Base-by-base conservation (phyloP, 345 rosid species). In the Acer negundo region DNA sequence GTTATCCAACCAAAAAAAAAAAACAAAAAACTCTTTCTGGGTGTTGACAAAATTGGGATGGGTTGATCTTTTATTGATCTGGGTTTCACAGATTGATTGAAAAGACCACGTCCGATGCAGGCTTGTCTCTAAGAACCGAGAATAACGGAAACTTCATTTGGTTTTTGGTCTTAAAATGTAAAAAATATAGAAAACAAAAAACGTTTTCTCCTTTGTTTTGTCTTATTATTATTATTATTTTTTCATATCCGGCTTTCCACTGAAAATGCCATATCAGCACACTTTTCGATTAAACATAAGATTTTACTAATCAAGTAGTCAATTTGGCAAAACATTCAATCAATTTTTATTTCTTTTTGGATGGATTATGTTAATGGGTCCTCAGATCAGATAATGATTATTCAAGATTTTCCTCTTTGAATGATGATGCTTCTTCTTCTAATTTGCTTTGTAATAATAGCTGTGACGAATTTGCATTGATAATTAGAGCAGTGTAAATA, bases 181-280 rank as follows among this genome's bases (percentile, higher is more conserved):
- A 35, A 71, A 55, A 56, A 10, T 42, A 42, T 0, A 8, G 6
- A 42, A 42, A 42, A 42, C 1, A 6, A 22, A 46, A 28, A 19
- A 4, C 9, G 44, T 23, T 31, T 38, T 51, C 9, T 12, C 24
- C 47, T 49, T 65, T 28, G 5, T 15, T 53, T 7, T 22, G 40
- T 9, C 38, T 35, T 35, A 35, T 15, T 64, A 12, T 62, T 42
- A 2, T 28, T 28, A 28, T 63, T 46, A 15, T 26, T 19, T 0
- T 35, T 35, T 35, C 24, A 38, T 63, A 10, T 23, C 67, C 56
- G 67, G 40, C 61, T 46, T 58, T 74, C 47, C 77, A 62, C 3
- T 47, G 69, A 74, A 74, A 63, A 26, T 63, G 69, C 62, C 69
- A 62, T 40, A 6, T 63, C 70, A 63, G 28, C 59, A 46, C 7